Conservation (phyloP, 805 yeast genomes). For the Ascoidea asiatica region DNA sequence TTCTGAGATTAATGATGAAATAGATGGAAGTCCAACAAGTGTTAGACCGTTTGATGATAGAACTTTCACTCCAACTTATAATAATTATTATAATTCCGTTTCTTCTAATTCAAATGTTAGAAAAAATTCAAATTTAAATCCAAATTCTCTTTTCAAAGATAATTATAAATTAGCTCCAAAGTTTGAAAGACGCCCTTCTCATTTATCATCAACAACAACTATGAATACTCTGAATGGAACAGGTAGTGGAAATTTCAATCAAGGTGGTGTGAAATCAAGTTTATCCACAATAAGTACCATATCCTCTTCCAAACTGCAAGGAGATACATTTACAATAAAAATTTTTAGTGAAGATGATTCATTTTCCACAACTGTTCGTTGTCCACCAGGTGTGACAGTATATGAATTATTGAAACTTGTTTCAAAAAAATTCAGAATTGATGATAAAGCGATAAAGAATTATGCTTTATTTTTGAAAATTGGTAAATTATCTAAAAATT, state of each 20-base stretch:
- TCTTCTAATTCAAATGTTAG: not conserved
- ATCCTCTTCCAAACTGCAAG: conserved; percentile 12
- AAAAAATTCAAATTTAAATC: not conserved
- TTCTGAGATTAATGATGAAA: no score
- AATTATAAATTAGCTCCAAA: not conserved
- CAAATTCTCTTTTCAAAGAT: not conserved
- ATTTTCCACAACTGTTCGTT: conserved; percentile 66
- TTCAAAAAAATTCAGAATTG: conserved; percentile 67
- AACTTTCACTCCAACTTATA: not conserved
- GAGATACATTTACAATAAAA: conserved; percentile 38
- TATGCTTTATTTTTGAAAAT: conserved; percentile 64
- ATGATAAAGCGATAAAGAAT: conserved; percentile 39
- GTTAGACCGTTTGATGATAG: not conserved
- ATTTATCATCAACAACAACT: not conserved
- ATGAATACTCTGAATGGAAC: not conserved
- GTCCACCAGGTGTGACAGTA: conserved; percentile 67
- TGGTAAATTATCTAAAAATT: conserved; percentile 62
- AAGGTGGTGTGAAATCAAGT: no score
- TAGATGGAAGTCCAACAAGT: not conserved
- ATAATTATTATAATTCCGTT: not conserved
- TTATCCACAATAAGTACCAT: not conserved
- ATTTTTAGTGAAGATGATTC: conserved; percentile 77
- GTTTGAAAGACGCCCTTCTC: not conserved
- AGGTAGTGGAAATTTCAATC: not conserved
- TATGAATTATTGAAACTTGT: conserved; percentile 58